Evolutionary conservation across 2,329 filamentous ascomycete genomes (phyloP), one percentile per base, ranked within the genome.

Genomic region (Ceratocystis cacaofunesta): DNA sequence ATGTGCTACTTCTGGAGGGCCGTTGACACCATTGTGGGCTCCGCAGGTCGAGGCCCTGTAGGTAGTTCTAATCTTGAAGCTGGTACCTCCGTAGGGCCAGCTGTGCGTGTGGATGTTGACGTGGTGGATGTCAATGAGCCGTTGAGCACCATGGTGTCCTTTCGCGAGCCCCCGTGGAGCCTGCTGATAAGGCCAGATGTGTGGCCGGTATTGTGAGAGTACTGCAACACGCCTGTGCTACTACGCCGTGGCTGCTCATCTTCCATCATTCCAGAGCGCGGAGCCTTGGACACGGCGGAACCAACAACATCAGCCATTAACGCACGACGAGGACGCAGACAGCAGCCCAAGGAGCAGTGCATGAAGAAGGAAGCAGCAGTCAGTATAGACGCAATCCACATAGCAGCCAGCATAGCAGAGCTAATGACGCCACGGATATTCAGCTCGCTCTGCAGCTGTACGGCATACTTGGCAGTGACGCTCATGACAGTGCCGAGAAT

Each of bases 401-500:
- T 92, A 72, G 95, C 95, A 0, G 78, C 87, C 71, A 95, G 83
- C 88, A 95, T 92, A 69, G 84, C 80, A 44, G 74, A 75, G 5
- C 91, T 91, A 43, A 95, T 77, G 2, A 80, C 76, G 2, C 86
- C 88, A 8, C 76, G 73, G 70, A 96, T 91, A 74, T 95, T 94
- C 63, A 96, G 78, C 66, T 89, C 84, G 1, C 81, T 80, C 71
- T 88, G 85, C 3, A 80, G 81, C 25, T 84, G 85, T 70, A 95
- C 84, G 65, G 89, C 89, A 67, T 89, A 85, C 69, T 85, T 82
- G 77, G 95, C 91, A 68, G 92, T 89, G 68, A 89, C 75, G 73
- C 89, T 91, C 79, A 96, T 90, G 71, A 87, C 87, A 0, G 90
- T 95, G 8, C 87, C 90, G 65, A 96, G 84, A 67, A 87, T 78